Evolutionary conservation across 768 basidiomycete species (phyloP), one percentile per base, ranked within the genome.

Genomic region (Lactifluus volemus): DNA sequence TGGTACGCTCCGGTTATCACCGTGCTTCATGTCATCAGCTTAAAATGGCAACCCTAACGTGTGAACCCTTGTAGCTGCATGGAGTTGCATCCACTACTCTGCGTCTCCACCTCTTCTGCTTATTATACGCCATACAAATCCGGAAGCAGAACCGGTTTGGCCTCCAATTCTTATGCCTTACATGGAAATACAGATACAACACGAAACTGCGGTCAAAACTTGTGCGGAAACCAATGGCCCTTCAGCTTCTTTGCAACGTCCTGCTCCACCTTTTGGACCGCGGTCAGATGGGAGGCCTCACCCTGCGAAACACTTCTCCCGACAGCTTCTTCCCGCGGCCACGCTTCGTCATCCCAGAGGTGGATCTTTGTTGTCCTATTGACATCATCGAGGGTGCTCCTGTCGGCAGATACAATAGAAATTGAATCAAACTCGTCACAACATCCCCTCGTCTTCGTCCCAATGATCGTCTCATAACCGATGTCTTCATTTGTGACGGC

Each of bases 181-280:
- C 9, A 61, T n/a, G 30, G 6, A 17, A 49, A 48, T 11, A 19
- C 34, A 21, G 51, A 29, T 29, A 25, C 21, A 36, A 32, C 19
- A 58, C 39, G 39, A 48, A n/a, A 48, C 12, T 55, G 60, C 25
- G 25, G 68, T 70, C 72, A 87, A 45, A 82, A 72, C 60, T 74
- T 79, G 58, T 84, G 81, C 0, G 84, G 88, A 29, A 77, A 73
- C 88, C 88, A 90, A 68, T 90, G 86, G 30, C 75, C 77, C 54
- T 73, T 78, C 63, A 89, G 69, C 50, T 66, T 70, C 58, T 72
- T 79, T 12, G 78, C 85, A 8, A 89, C 86, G 69, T 86, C 84
- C 52, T 74, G 76, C 70, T 89, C 88, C 6, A 76, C 81, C n/a
- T 70, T 70, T 17, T 75, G 71, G 25, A 81, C 63, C 41, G 72